Base-by-base conservation (phyloP, 345 rosid genomes). In the Erucastrum elatum region DNA sequence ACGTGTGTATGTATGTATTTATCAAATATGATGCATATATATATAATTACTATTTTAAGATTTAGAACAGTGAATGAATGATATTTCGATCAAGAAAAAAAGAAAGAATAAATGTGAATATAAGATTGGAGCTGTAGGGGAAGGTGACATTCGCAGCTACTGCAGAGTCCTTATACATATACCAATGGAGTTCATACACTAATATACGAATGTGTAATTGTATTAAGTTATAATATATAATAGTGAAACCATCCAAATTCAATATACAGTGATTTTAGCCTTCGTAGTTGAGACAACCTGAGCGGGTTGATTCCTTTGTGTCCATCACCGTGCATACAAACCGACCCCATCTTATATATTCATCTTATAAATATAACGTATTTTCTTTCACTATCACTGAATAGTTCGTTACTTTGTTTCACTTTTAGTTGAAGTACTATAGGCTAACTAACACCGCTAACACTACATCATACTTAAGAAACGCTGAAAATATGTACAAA, bases 301-400 rank as follows among this genome's bases (percentile, higher is more conserved):
- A 66, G 6, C 17, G 31, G 84, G 58, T 81, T 82, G 69, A 72
- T 81, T 68, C 73, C 59, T 74, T 41, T 85, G 86, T 80, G 80
- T 84, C 84, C 88, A 72, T 55, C 70, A 55, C 83, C 80, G 68
- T 76, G 68, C 90, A 71, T 77, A 68, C 90, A 84, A 66, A 30
- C 55, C 71, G 87, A 77, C 77, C 91, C 91, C 82, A 80, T 78
- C 71, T 69, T 64, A 74, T 35, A 29, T 29, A 29, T n/a, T n/a
- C n/a, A n/a, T n/a, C n/a, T n/a, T n/a, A 44, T 31, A 8, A 26
- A 16, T 67, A 13, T 68, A 29, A 5, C 53, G 12, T 44, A 17
- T 31, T 56, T 15, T 64, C 15, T 39, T 39, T 39, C 30, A 15
- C 37, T 34, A 51, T 51, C 33, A 68, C 35, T 68, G n/a, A 11